Evolutionary conservation across 441 rosid species (phyloP), one percentile per base, ranked within the genome.

Genomic region (Biscutella auriculata): DNA sequence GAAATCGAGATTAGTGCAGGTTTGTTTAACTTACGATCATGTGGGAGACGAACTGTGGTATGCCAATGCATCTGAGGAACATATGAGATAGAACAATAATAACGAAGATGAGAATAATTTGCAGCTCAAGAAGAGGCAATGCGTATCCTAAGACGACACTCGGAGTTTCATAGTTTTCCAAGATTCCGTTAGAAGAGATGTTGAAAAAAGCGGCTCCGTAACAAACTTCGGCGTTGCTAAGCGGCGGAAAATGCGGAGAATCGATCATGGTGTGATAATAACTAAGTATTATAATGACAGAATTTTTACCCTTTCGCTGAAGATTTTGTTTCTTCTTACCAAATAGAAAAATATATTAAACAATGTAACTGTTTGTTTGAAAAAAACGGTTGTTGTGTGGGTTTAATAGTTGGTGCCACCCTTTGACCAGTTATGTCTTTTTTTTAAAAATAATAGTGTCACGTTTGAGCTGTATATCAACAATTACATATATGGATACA

Each of bases 71-170:
- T 17, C 48, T 48, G 21, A 68, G 72, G 32, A 68, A 55, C 53
- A 42, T 19, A 48, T 48, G 63, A 40, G 13, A 54, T 4, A 55
- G 32, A n/a, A 48, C 34, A n/a, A 68, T 27, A 9, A 21, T 9
- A 9, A 54, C 7, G 23, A 68, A 68, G 53, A 61, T 41, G 59
- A 41, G 50, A 9, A 68, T 2, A 13, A 62, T 34, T 42, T 68
- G 72, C 29, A 62, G 8, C 34, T 68, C 67, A 48, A 68, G 67
- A 42, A 68, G 67, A 61, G 72, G 67, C 58, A 67, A 61, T 60
- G 67, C 55, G 45, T 67, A 49, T 32, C 53, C 47, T 40, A 68
- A 61, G 8, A 68, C 42, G 25, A 55, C 27, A 48, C 48, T 21
- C 4, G 63, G 47, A 54, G 34, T 6, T 54, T 41, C 29, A 37